These are phyloP conservation scores for Trifolium fragiferum DNA, from an alignment of 306 rosid genomes.

Conservation along the genomic window DNA sequence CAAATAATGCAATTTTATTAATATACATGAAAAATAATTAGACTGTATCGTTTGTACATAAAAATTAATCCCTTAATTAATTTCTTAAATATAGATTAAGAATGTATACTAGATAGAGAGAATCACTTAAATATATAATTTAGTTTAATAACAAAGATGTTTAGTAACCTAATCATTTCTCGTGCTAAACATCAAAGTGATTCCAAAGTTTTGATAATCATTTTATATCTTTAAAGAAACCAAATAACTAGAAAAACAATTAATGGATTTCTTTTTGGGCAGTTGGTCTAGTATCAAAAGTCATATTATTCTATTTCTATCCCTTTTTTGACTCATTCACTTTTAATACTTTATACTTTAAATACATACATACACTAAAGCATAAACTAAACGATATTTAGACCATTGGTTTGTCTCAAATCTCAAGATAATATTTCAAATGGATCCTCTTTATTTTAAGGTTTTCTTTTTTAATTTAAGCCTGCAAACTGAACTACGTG, in stretches of 20 bases:
- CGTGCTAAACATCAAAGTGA: constrained; percentile 46
- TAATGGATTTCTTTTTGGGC: constrained; percentile 73
- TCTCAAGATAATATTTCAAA: constrained; percentile 39
- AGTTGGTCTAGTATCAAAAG: constrained; percentile 54
- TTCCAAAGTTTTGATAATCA: constrained; percentile 45
- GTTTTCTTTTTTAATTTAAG: no score
- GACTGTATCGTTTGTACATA: no score
- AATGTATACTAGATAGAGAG: no score
- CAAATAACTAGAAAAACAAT: constrained; percentile 45
- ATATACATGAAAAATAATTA: no score
- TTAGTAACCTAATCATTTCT: constrained; percentile 6
- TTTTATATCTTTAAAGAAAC: constrained; percentile 40
- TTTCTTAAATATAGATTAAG: no score
- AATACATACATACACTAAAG: not conserved
- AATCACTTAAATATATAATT: no score
- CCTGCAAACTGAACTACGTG: constrained; percentile 8
- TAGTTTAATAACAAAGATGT: not conserved
- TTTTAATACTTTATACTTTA: constrained; percentile 25
- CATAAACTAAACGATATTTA: not conserved
- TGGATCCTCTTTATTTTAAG: constrained; percentile 46
- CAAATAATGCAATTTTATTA: no score
- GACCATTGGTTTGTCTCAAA: constrained; percentile 32
- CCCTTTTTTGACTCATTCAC: constrained; percentile 55
- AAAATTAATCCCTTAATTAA: no score
- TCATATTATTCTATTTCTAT: constrained; percentile 17